Conservation (phyloP, 1,284 basidiomycete genomes). For the Melampsora occidentalis region DNA sequence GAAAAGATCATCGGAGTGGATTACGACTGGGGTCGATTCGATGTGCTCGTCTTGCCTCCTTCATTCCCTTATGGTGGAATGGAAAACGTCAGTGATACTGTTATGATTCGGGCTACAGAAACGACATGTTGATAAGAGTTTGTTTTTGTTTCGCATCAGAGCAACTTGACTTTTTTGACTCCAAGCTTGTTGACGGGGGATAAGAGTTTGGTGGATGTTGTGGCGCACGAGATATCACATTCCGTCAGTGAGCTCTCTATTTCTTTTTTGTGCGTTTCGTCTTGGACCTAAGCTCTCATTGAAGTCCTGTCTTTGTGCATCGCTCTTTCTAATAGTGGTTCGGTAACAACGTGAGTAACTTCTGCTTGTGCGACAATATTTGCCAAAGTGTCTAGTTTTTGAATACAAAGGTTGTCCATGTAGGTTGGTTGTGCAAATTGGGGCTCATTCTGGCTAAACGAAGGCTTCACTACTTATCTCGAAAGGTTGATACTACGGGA, state of each 20-base stretch:
- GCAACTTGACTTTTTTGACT: slow-evolving; percentile 33
- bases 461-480: slow-evolving; percentile 86
- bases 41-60: slow-evolving; percentile 85
- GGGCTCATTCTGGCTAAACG: slow-evolving; percentile 51
- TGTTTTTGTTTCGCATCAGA: slow-evolving; percentile 31
- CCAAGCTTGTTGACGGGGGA: slow-evolving; percentile 76
- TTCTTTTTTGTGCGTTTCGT: not conserved
- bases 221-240: slow-evolving; percentile 60
- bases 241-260: slow-evolving; percentile 42
- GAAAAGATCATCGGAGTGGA: slow-evolving; percentile 66
- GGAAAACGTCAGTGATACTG: slow-evolving; percentile 48
- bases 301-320: slow-evolving; percentile 58
- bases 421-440: slow-evolving; percentile 45
- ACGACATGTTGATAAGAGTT: slow-evolving; percentile 61
- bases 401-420: not conserved
- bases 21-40: slow-evolving; percentile 86
- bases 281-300: slow-evolving; percentile 48
- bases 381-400: not conserved
- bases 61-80: slow-evolving; percentile 72
- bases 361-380: no score
- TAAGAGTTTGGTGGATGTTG: slow-evolving; percentile 77
- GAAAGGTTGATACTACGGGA: slow-evolving; percentile 76
- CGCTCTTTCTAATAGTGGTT: slow-evolving; percentile 64
- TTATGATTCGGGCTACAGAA: not conserved
- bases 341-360: slow-evolving; percentile 68